These are phyloP conservation scores for Chlamydomonas sphaeroides DNA, from an alignment of 139 green algal species.

Conservation along the genomic window DNA sequence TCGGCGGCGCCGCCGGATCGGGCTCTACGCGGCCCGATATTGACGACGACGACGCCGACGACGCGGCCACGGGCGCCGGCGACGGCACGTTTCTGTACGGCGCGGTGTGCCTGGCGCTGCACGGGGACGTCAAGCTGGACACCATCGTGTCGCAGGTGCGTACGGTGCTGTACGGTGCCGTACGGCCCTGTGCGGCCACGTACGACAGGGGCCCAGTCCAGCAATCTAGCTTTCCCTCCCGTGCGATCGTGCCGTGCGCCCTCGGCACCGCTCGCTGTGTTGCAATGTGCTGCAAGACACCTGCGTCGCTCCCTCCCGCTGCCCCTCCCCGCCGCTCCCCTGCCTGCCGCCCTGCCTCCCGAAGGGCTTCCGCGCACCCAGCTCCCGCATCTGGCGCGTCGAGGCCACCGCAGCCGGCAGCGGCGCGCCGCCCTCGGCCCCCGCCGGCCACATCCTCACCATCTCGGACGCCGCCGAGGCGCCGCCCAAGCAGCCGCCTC, in stretches of 20 bases:
- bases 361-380: slow-evolving; percentile 49
- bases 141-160: slow-evolving; percentile 50
- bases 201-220: too few relatives aligned
- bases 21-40: background rate
- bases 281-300: too few relatives aligned
- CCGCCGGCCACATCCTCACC: slow-evolving; percentile 34
- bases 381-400: slow-evolving; percentile 39
- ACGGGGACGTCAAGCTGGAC: slow-evolving; percentile 54
- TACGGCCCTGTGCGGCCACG: too few relatives aligned
- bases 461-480: slow-evolving; percentile 18
- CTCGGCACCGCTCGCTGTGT: too few relatives aligned
- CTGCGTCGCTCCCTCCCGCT: too few relatives aligned
- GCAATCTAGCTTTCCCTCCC: too few relatives aligned
- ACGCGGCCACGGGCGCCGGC: background rate
- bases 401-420: slow-evolving; percentile 22
- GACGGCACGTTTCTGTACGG: slow-evolving; percentile 51
- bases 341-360: too few relatives aligned
- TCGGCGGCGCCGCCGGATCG: background rate
- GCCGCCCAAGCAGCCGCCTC: background rate
- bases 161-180: too few relatives aligned
- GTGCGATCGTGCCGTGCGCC: too few relatives aligned
- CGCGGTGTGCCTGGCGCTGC: slow-evolving; percentile 43
- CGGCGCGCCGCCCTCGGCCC: background rate
- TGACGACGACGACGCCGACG: background rate
- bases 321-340: too few relatives aligned